Conservation (phyloP, 2,329 filamentous ascomycete genomes). For the Amylocarpus encephaloides region DNA sequence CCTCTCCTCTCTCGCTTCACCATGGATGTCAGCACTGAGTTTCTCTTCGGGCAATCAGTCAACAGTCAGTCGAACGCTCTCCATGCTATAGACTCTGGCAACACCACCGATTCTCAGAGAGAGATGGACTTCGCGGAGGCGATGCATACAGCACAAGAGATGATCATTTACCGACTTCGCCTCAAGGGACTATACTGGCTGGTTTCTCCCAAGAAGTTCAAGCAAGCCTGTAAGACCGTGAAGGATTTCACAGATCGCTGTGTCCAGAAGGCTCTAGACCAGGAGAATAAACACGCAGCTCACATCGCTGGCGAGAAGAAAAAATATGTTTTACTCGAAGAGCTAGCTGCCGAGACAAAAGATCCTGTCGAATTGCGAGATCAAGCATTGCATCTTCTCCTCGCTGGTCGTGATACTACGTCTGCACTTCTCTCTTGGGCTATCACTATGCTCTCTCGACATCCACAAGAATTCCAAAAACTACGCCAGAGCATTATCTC, state of each 20-base stretch:
- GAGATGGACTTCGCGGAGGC: constrained; percentile 34
- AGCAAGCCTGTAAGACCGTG: constrained; percentile 23
- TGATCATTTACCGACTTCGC: constrained; percentile 28
- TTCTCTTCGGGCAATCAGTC: constrained; percentile 51
- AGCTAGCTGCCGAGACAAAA: constrained; percentile 42
- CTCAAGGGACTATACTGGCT: constrained; percentile 25
- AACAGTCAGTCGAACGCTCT: constrained; percentile 37
- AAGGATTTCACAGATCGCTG: constrained; percentile 25
- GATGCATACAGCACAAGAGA: constrained; percentile 34
- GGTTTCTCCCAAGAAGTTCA: constrained; percentile 27
- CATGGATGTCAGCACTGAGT: constrained; percentile 50
- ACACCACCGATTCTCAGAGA: constrained; percentile 10
- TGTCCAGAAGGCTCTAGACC: constrained; percentile 22
- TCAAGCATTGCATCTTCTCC: constrained; percentile 32
- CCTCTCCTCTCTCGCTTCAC: constrained; percentile 53
- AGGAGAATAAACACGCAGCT: constrained; percentile 28
- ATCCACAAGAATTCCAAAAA: constrained; percentile 37
- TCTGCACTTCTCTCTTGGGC: constrained; percentile 30
- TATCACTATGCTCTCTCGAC: constrained; percentile 36
- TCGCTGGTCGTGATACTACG: constrained; percentile 26
- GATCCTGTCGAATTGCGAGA: constrained; percentile 34
- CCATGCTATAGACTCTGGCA: constrained; percentile 20
- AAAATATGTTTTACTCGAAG: constrained; percentile 39
- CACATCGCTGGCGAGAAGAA: constrained; percentile 14
- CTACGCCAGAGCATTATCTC: constrained; percentile 38